Conservation (phyloP, 768 basidiomycete species). For the Boletellus ananas region DNA sequence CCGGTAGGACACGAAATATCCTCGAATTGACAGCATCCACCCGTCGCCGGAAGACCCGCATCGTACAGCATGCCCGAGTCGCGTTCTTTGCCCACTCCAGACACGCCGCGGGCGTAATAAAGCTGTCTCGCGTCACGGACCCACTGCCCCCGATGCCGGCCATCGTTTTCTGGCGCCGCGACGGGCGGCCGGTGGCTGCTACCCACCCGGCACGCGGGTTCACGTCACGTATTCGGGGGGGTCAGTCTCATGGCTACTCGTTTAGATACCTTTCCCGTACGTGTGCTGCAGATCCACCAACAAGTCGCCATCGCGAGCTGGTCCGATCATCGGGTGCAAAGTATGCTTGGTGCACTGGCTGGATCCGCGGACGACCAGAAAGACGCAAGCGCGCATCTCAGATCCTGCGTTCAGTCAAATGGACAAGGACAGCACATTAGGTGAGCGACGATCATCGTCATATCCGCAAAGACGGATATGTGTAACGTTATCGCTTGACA, state of each 20-base stretch:
- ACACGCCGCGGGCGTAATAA: conserved; percentile 27
- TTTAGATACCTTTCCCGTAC: not conserved
- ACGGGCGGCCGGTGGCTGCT: too few species aligned
- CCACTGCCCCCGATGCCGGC: not conserved
- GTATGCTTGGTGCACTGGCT: conserved; percentile 3
- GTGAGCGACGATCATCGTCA: conserved; percentile 23
- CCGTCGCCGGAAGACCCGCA: conserved; percentile 18
- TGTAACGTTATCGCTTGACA: not conserved
- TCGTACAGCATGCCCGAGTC: conserved; percentile 6
- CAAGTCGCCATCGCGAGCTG: not conserved
- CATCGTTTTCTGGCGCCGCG: not conserved
- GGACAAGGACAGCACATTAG: conserved; percentile 10
- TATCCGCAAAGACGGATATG: conserved; percentile 2
- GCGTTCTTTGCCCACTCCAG: conserved; percentile 19
- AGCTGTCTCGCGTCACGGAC: conserved; percentile 12
- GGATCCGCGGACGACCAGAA: conserved; percentile 28
- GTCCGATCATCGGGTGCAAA: conserved; percentile 2
- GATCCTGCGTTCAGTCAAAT: not conserved
- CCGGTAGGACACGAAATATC: conserved; percentile 9
- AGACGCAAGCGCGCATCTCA: conserved; percentile 19
- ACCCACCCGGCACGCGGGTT: too few species aligned
- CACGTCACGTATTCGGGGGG: too few species aligned
- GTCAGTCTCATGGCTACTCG: not conserved
- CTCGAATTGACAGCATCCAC: conserved; percentile 9
- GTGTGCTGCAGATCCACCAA: conserved; percentile 7